These are phyloP conservation scores for Monosporascus sp. DNA, from an alignment of 2,329 filamentous ascomycete genomes.

Conservation along the genomic window DNA sequence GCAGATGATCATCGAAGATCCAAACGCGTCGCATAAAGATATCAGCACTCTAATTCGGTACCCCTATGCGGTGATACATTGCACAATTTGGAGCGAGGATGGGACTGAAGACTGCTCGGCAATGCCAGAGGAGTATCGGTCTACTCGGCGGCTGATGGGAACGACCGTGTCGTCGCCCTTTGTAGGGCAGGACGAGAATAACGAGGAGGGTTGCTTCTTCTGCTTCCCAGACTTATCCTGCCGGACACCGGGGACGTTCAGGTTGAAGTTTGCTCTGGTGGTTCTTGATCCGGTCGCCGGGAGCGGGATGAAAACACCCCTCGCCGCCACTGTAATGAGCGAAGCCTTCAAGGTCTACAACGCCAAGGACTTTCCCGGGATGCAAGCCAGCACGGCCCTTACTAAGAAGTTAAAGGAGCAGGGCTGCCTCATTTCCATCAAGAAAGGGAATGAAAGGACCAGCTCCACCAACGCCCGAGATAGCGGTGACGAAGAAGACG, in stretches of 20 bases:
- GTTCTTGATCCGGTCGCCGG: slow-evolving; percentile 61
- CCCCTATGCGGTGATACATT: slow-evolving; percentile 68
- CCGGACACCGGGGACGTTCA: slow-evolving; percentile 69
- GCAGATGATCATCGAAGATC: slow-evolving; percentile 62
- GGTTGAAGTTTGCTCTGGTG: slow-evolving; percentile 68
- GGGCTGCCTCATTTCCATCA: slow-evolving; percentile 78
- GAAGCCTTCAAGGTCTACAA: slow-evolving; percentile 76
- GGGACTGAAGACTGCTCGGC: slow-evolving; percentile 63
- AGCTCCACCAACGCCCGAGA: slow-evolving; percentile 28
- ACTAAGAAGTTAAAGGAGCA: slow-evolving; percentile 72
- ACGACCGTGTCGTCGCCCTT: slow-evolving; percentile 73
- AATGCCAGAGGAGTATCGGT: slow-evolving; percentile 66
- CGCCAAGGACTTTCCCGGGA: slow-evolving; percentile 81
- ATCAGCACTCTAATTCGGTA: slow-evolving; percentile 47
- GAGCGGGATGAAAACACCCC: slow-evolving; percentile 46
- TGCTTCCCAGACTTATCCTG: slow-evolving; percentile 80
- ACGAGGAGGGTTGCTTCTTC: slow-evolving; percentile 74
- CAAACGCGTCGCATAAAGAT: slow-evolving; percentile 50
- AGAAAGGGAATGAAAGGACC: slow-evolving; percentile 72
- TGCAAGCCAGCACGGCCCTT: slow-evolving; percentile 70
- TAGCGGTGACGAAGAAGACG: slow-evolving; percentile 42
- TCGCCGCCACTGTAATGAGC: slow-evolving; percentile 52
- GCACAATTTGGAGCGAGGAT: slow-evolving; percentile 67
- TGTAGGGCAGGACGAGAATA: slow-evolving; percentile 68
- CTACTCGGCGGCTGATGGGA: slow-evolving; percentile 74